A percentile compares a stretch with the other conserved stretches of the same genome.
Evolutionary conservation across 139 green algal genomes (phyloP).

Genomic region (Coccomyxa sp.): DNA sequence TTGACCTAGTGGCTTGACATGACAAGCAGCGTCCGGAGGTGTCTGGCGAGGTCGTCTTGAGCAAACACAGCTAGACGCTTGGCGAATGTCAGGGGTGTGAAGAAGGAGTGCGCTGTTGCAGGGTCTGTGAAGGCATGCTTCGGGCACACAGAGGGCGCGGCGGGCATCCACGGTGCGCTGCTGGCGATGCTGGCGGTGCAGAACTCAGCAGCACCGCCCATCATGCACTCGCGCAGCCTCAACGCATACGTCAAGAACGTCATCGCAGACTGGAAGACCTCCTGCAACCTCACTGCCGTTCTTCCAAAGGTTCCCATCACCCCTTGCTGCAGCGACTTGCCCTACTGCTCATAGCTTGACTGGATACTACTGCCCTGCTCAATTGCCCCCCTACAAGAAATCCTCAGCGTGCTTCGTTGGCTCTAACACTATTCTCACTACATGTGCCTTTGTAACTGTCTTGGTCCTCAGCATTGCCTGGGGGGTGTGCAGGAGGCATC

Average conservation of each 20-base stretch:
- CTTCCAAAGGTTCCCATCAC: not conserved
- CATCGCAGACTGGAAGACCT: conserved; percentile 2
- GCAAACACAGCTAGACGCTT: no score
- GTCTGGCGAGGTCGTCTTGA: not conserved
- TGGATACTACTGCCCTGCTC: no score
- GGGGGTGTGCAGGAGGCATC: not conserved
- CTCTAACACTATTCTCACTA: no score
- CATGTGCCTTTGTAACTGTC: no score
- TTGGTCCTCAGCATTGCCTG: no score
- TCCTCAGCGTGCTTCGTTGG: no score
- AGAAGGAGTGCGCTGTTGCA: not conserved
- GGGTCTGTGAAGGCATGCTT: conserved; percentile 61
- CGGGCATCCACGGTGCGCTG: conserved; percentile 58
- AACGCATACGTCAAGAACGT: conserved; percentile 54
- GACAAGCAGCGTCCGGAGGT: not conserved
- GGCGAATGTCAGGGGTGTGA: no score
- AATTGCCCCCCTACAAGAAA: no score
- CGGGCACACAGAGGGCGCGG: conserved; percentile 70
- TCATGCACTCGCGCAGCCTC: conserved; percentile 52
- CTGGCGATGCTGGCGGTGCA: conserved; percentile 26
- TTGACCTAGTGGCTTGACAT: not conserved
- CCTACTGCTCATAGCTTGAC: no score
- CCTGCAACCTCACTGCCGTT: not conserved
- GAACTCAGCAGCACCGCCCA: conserved; percentile 7
- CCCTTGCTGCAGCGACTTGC: not conserved